These are phyloP conservation scores for Fusarium sp. DNA, from an alignment of 2,329 filamentous ascomycete species.

Conservation along the genomic window DNA sequence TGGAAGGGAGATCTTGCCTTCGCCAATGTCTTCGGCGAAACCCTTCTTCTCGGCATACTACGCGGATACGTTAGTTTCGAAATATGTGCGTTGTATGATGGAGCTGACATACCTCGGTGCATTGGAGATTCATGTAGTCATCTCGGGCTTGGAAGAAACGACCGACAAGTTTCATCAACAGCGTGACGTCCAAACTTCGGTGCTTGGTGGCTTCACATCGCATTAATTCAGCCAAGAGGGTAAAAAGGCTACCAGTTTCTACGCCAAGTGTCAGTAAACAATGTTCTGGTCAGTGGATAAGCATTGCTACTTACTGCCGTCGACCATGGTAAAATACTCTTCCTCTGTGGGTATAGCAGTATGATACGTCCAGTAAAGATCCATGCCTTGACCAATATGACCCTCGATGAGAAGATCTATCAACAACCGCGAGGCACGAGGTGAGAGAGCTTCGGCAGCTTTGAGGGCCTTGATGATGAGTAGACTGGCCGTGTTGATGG, in stretches of 20 bases:
- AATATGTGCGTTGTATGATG: too few species aligned
- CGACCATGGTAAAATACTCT: background rate
- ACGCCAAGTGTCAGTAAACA: background rate
- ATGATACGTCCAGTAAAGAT: slow-evolving; percentile 4
- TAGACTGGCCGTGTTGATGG: slow-evolving; percentile 1
- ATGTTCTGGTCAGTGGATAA: too few species aligned
- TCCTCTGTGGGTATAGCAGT: background rate
- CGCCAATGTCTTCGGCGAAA: background rate
- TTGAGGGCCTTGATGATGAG: background rate
- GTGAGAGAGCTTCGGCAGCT: background rate
- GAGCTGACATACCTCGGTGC: background rate
- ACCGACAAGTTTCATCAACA: background rate
- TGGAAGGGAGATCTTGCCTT: background rate
- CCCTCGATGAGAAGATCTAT: background rate
- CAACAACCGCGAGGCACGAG: background rate
- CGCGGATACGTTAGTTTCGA: too few species aligned
- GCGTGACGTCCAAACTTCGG: background rate
- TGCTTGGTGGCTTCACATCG: background rate
- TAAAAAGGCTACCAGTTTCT: background rate
- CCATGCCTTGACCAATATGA: slow-evolving; percentile 1
- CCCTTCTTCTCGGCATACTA: background rate
- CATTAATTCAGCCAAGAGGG: background rate
- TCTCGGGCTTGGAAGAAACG: background rate
- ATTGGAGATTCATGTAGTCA: background rate
- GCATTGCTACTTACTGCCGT: background rate